Conservation (phyloP, 2,329 filamentous ascomycete species). For the Exophiala sp. region DNA sequence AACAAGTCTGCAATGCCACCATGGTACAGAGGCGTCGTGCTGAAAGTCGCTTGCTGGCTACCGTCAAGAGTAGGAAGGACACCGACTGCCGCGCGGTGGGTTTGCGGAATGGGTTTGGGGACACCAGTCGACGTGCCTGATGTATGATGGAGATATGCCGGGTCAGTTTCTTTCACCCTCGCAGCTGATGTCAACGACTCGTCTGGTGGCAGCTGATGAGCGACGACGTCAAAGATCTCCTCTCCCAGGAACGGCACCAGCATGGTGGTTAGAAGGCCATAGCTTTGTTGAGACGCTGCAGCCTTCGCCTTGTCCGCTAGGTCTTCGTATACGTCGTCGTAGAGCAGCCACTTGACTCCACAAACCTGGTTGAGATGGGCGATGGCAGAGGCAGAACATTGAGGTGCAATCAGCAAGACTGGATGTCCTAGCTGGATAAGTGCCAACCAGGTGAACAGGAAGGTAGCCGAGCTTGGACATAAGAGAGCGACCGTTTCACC, state of each 20-base stretch:
- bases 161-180: conserved; percentile 33
- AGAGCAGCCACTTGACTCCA: conserved; percentile 41
- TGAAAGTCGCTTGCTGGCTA: conserved; percentile 49
- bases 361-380: conserved; percentile 49
- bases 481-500: conserved; percentile 47
- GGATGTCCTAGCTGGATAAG: conserved; percentile 52
- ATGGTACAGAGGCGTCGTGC: conserved; percentile 61
- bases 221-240: conserved; percentile 8
- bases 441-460: conserved; percentile 56
- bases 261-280: not conserved
- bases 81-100: conserved; percentile 50
- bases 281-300: not conserved
- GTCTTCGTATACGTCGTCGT: conserved; percentile 36
- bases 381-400: conserved; percentile 45
- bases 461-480: conserved; percentile 51
- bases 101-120: conserved; percentile 58
- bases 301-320: conserved; percentile 8
- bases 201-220: not conserved
- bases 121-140: conserved; percentile 60
- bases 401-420: conserved; percentile 54
- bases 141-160: conserved; percentile 57
- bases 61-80: conserved; percentile 48
- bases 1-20: conserved; percentile 60
- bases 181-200: not conserved
- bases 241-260: conserved; percentile 7